A percentile compares a stretch with the other conserved stretches of the same genome.
phyloP scores from a whole-genome alignment of 2,329 filamentous ascomycete genomes.

The Fusarium sp. region DNA sequence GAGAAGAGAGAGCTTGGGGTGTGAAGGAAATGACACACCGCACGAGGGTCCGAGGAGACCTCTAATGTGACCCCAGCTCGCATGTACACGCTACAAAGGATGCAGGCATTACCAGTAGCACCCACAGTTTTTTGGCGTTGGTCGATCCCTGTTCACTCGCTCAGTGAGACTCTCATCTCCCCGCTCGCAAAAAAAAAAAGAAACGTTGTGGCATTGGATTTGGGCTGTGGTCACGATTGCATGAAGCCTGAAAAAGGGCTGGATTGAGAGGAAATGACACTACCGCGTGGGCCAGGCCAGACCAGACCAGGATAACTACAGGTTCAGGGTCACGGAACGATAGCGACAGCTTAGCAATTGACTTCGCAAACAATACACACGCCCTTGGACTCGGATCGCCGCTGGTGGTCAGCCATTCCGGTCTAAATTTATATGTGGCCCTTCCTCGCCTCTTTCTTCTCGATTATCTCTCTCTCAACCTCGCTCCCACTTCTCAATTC shows the following conservation, averaged over 20 bases:
- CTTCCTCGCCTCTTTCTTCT: constrained; percentile 30
- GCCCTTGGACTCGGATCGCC: constrained; percentile 30
- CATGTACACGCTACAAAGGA: neutral
- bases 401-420: constrained; percentile 21
- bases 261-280: neutral
- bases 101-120: neutral
- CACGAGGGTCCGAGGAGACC: constrained; percentile 24
- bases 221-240: neutral
- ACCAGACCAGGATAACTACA: neutral
- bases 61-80: neutral
- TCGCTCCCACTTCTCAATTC: constrained; percentile 13
- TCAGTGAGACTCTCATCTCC: constrained; percentile 6
- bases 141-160: constrained; percentile 24
- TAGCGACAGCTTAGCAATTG: constrained; percentile 5
- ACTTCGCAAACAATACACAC: neutral
- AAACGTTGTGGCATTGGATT: neutral
- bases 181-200: neutral
- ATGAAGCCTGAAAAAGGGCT: constrained; percentile 13
- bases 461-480: neutral
- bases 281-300: constrained; percentile 20
- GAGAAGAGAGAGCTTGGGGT: constrained; percentile 8
- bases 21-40: constrained; percentile 4
- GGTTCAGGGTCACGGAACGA: neutral
- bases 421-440: constrained; percentile 40
- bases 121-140: constrained; percentile 29